Evolutionary conservation across 306 rosid species (phyloP).

Genomic region (Elaeagnus macrophylla): DNA sequence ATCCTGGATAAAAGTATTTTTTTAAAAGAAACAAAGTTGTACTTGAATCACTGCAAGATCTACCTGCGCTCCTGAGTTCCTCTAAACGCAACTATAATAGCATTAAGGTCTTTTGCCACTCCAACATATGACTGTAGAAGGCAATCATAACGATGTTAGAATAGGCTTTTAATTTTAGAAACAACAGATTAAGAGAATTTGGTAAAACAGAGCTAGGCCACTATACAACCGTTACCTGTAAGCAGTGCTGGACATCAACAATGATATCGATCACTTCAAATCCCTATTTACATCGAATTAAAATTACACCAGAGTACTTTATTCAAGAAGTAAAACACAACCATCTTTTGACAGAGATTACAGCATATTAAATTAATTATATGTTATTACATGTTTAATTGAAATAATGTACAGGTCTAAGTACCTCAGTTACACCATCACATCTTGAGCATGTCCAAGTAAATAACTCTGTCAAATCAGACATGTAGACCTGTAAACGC

Average conservation of each 20-base stretch:
- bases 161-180: neutral
- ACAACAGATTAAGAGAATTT: neutral
- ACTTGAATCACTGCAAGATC: constrained; percentile 4
- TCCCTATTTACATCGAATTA: constrained; percentile 52
- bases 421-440: constrained; percentile 69
- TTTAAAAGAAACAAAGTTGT: neutral
- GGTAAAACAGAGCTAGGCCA: constrained; percentile 6
- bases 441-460: constrained; percentile 90
- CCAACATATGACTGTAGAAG: constrained; percentile 76
- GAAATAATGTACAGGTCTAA: constrained; percentile 11
- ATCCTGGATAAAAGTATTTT: neutral
- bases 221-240: constrained; percentile 52
- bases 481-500: constrained; percentile 67
- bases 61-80: constrained; percentile 96
- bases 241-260: constrained; percentile 89
- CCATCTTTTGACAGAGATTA: too few relatives aligned
- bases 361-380: too few relatives aligned
- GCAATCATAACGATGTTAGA: constrained; percentile 16
- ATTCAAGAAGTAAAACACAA: too few relatives aligned
- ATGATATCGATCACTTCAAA: constrained; percentile 88
- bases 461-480: constrained; percentile 79
- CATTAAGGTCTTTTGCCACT: constrained; percentile 62
- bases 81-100: constrained; percentile 84
- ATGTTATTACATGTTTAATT: too few relatives aligned
- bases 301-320: constrained; percentile 11